Percentiles rank a stretch among this genome's conserved stretches.
Conservation (phyloP, 1,139 yeast genomes). For the Suhomyces anneliseae region DNA sequence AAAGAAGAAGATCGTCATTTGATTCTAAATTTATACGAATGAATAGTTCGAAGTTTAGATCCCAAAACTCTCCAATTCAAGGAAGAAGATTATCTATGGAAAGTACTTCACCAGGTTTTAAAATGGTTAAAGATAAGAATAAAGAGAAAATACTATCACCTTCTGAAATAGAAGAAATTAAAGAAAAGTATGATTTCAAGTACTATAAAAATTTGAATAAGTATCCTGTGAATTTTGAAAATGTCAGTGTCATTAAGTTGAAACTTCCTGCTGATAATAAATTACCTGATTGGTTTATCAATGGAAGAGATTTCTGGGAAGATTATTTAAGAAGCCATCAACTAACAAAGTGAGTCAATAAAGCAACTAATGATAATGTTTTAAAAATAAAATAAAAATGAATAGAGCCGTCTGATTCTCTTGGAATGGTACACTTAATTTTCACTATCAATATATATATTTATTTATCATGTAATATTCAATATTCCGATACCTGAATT, state of each 20-base stretch:
- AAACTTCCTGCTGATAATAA: slow-evolving; percentile 60
- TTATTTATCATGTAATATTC: no score
- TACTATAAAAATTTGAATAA: slow-evolving; percentile 40
- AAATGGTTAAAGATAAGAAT: slow-evolving; percentile 5
- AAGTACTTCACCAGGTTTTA: slow-evolving; percentile 16
- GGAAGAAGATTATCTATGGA: slow-evolving; percentile 25
- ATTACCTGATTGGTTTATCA: slow-evolving; percentile 71
- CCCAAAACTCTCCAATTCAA: slow-evolving; percentile 20
- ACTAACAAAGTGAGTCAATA: neutral
- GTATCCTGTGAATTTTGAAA: slow-evolving; percentile 32
- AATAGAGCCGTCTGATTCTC: no score
- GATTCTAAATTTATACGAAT: slow-evolving; percentile 29
- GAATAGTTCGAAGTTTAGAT: slow-evolving; percentile 30
- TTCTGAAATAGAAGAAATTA: slow-evolving; percentile 23
- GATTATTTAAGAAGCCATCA: slow-evolving; percentile 14
- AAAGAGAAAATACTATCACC: slow-evolving; percentile 9
- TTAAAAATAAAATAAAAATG: no score
- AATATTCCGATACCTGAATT: no score
- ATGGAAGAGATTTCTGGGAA: slow-evolving; percentile 67
- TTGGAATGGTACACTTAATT: no score
- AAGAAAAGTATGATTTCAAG: slow-evolving; percentile 32
- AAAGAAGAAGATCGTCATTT: slow-evolving; percentile 37
- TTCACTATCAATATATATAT: no score
- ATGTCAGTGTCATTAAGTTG: slow-evolving; percentile 44
- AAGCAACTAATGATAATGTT: no score